Conservation (phyloP, 2,329 filamentous ascomycete species). For the Exophiala phaeomuriformis region DNA sequence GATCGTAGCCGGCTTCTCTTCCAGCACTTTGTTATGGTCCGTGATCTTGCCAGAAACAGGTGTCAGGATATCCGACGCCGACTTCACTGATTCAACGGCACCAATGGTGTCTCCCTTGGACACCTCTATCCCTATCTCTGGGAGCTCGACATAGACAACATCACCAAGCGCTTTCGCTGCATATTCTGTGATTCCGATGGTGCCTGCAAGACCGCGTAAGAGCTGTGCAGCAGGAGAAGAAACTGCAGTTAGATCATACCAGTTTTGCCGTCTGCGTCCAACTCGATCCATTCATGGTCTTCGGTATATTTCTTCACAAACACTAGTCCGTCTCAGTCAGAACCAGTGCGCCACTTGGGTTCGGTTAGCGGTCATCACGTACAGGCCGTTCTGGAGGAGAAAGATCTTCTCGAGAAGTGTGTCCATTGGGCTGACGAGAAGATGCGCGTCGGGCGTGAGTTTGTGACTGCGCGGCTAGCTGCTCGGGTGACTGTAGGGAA, state of each 20-base stretch:
- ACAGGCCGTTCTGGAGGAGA: slow-evolving; percentile 18
- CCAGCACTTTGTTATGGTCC: slow-evolving; percentile 65
- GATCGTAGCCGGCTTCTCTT: slow-evolving; percentile 78
- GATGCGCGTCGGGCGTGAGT: slow-evolving; percentile 1
- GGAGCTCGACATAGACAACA: slow-evolving; percentile 95
- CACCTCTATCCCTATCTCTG: slow-evolving; percentile 61
- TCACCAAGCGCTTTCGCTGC: slow-evolving; percentile 89
- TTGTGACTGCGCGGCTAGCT: slow-evolving; percentile 4
- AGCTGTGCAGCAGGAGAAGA: slow-evolving; percentile 9
- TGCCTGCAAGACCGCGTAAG: slow-evolving; percentile 39
- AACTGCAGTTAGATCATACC: slow-evolving; percentile 44
- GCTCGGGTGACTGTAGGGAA: slow-evolving; percentile 12
- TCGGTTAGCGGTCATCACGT: no score
- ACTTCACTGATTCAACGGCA: slow-evolving; percentile 96
- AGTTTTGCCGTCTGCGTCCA: slow-evolving; percentile 72
- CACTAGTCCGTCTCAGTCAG: slow-evolving; percentile 28
- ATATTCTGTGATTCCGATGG: slow-evolving; percentile 80
- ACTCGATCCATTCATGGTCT: slow-evolving; percentile 97
- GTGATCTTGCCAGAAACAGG: slow-evolving; percentile 72
- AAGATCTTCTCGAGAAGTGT: slow-evolving; percentile 5
- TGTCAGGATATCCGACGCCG: slow-evolving; percentile 91
- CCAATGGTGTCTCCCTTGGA: slow-evolving; percentile 75
- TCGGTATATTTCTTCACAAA: slow-evolving; percentile 76
- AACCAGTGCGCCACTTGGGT: background rate
- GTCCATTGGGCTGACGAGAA: slow-evolving; percentile 5